Percentiles rank a stretch among this genome's conserved stretches.
These are phyloP conservation scores for Vaccinium vitisidaea DNA, from an alignment of 148 eudicot species.

Conservation along the genomic window DNA sequence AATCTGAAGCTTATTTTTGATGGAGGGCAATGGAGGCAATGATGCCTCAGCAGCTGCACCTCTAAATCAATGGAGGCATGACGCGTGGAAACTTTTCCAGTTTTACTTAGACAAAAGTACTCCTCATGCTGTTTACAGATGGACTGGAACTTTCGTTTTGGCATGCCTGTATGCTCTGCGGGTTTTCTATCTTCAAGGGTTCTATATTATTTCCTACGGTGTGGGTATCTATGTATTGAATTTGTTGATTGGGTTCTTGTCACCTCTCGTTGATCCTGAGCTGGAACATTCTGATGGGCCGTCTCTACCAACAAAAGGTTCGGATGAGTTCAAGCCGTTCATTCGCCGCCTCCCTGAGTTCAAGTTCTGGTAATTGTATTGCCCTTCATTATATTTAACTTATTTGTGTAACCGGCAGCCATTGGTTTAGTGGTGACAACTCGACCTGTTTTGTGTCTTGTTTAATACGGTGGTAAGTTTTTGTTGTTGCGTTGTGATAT, in stretches of 20 bases:
- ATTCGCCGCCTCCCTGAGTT: constrained; percentile 88
- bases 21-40: constrained; percentile 55
- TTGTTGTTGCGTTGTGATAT: not conserved
- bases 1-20: constrained; percentile 27
- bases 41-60: constrained; percentile 29
- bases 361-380: constrained; percentile 62
- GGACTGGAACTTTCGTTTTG: constrained; percentile 60
- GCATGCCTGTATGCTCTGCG: constrained; percentile 52
- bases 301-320: constrained; percentile 72
- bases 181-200: constrained; percentile 67
- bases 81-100: constrained; percentile 55
- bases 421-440: not conserved
- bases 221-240: constrained; percentile 78
- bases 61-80: constrained; percentile 43
- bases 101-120: constrained; percentile 69
- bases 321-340: constrained; percentile 89
- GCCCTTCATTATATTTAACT: not conserved
- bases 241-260: constrained; percentile 72
- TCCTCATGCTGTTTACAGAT: constrained; percentile 70
- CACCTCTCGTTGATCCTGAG: constrained; percentile 89
- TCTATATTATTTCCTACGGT: constrained; percentile 65
- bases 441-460: not conserved
- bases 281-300: constrained; percentile 65
- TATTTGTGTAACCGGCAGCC: not conserved
- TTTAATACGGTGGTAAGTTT: not conserved